These are phyloP conservation scores for Magnusiomyces paraingens DNA, from an alignment of 1,139 yeast species.

Conservation along the genomic window DNA sequence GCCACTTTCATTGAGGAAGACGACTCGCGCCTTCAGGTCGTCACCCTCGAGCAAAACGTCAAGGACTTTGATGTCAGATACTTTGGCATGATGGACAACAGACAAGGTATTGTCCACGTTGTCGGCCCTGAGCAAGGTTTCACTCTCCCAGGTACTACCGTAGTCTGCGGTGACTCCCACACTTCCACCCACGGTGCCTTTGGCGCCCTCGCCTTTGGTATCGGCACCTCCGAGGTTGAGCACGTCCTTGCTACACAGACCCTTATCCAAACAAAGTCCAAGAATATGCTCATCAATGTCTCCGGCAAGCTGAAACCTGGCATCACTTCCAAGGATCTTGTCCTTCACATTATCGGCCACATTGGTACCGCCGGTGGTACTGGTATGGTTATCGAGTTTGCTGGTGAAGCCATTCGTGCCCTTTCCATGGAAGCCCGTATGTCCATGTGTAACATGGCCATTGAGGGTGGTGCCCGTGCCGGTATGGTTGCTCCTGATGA, in stretches of 20 bases:
- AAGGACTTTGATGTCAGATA: conserved; percentile 81
- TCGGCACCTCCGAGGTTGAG: conserved; percentile 98
- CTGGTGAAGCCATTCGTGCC: conserved; percentile 86
- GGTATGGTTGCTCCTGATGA: conserved; percentile 98
- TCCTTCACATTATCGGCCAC: conserved; percentile 88
- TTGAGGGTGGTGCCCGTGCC: conserved; percentile 98
- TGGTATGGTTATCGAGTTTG: conserved; percentile 92
- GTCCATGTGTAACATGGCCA: conserved; percentile 99
- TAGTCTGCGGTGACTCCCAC: conserved; percentile 98
- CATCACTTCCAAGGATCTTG: conserved; percentile 90
- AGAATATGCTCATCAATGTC: conserved; percentile 85
- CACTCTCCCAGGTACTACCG: conserved; percentile 96
- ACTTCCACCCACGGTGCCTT: conserved; percentile 99
- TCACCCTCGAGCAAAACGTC: conserved; percentile 88
- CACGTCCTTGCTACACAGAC: conserved; percentile 98
- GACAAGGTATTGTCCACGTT: conserved; percentile 97
- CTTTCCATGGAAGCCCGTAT: conserved; percentile 98
- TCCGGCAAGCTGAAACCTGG: conserved; percentile 81
- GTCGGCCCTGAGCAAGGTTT: conserved; percentile 99
- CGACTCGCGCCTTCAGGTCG: conserved; percentile 87
- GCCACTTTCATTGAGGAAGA: conserved; percentile 82
- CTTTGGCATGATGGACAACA: conserved; percentile 87
- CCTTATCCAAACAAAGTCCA: conserved; percentile 85
- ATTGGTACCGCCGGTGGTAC: conserved; percentile 99
- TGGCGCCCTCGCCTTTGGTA: conserved; percentile 97